Conservation (phyloP, 2,329 filamentous ascomycete genomes). For the Calonectria naviculata region DNA sequence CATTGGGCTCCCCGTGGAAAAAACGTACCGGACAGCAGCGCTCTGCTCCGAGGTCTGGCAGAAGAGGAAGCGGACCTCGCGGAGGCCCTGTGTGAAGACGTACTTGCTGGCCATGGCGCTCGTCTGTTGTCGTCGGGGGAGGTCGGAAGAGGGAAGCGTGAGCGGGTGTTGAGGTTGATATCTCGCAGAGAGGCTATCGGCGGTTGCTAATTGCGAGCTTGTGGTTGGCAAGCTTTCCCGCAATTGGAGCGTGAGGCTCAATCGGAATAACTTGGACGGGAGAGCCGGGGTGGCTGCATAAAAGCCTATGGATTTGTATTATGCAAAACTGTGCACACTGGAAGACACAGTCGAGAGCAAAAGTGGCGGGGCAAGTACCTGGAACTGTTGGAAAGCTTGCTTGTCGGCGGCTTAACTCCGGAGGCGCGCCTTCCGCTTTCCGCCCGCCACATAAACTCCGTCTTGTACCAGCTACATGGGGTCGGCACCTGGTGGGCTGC, state of each 20-base stretch:
- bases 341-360: not conserved
- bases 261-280: constrained; percentile 34
- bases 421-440: constrained; percentile 27
- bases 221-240: constrained; percentile 42
- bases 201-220: constrained; percentile 42
- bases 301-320: not conserved
- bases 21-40: constrained; percentile 82
- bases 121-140: not conserved
- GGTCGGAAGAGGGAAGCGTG: not conserved
- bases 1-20: not conserved
- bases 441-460: constrained; percentile 6
- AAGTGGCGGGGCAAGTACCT: constrained; percentile 13
- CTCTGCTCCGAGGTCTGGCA: constrained; percentile 95
- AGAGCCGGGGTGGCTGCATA: constrained; percentile 22
- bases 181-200: constrained; percentile 9
- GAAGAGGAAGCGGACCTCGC: constrained; percentile 97
- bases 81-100: constrained; percentile 87
- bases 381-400: constrained; percentile 4
- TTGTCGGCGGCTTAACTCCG: constrained; percentile 36
- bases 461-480: not conserved
- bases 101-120: constrained; percentile 88
- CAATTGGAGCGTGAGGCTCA: constrained; percentile 25
- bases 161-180: not conserved
- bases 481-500: not conserved
- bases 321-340: constrained; percentile 24